phyloP scores from a whole-genome alignment of 129 eudicot species.

The Scalesia atractyloides region DNA sequence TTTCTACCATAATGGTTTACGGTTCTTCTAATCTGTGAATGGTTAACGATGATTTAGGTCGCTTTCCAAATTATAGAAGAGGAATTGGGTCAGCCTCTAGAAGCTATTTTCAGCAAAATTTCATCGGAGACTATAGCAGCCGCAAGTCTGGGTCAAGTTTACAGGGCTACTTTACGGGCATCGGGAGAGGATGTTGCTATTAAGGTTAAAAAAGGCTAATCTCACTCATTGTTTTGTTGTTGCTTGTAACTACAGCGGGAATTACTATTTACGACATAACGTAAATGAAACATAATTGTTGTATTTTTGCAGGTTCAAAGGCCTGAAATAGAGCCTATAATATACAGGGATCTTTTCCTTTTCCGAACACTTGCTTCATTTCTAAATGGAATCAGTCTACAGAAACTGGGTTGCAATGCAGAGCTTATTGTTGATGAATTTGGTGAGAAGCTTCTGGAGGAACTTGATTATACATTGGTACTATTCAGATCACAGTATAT shows the following conservation, averaged over 20 bases:
- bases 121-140: slow-evolving; percentile 96
- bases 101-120: slow-evolving; percentile 90
- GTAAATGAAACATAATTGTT: slow-evolving; percentile 4
- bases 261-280: not conserved
- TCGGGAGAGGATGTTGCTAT: slow-evolving; percentile 99
- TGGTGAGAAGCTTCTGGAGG: slow-evolving; percentile 99
- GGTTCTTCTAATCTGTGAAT: slow-evolving; percentile 36
- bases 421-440: slow-evolving; percentile 99
- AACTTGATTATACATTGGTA: slow-evolving; percentile 99
- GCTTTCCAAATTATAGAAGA: slow-evolving; percentile 98
- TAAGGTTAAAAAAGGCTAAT: slow-evolving; percentile 54
- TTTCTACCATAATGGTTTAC: slow-evolving; percentile 13
- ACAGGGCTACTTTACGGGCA: slow-evolving; percentile 90
- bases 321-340: slow-evolving; percentile 97
- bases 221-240: not conserved
- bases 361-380: slow-evolving; percentile 97
- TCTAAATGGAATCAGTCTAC: slow-evolving; percentile 92
- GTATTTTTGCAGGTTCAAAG: slow-evolving; percentile 75
- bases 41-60: slow-evolving; percentile 63
- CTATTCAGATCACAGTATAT: slow-evolving; percentile 19
- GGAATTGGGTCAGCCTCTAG: slow-evolving; percentile 96
- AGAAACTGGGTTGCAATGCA: slow-evolving; percentile 96
- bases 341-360: slow-evolving; percentile 93
- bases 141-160: slow-evolving; percentile 98
- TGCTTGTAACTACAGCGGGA: not conserved